These are phyloP conservation scores for Aurantiochytrium sp. DNA, from an alignment of 108 stramenopile genomes.

Conservation along the genomic window DNA sequence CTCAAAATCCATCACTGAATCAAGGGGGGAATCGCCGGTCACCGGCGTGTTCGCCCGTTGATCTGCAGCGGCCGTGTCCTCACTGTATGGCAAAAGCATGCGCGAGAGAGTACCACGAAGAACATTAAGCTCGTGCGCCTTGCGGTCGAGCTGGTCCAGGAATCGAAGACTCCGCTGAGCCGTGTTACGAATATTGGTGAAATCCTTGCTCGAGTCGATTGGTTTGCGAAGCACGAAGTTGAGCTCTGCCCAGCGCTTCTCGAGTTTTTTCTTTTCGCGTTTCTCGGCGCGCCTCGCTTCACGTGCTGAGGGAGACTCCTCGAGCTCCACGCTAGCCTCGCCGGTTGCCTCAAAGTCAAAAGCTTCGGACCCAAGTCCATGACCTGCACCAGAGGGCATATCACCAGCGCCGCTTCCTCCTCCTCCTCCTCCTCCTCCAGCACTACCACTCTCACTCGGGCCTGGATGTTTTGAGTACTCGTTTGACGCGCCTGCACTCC, in stretches of 20 bases:
- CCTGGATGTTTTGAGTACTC: not conserved
- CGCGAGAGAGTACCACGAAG: slow-evolving; percentile 32
- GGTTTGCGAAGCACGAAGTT: not conserved
- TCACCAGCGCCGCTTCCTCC: too few species aligned
- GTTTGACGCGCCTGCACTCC: not conserved
- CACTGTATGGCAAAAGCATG: slow-evolving; percentile 38
- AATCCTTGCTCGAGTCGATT: not conserved
- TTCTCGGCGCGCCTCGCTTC: slow-evolving; percentile 1
- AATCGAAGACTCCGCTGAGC: slow-evolving; percentile 24
- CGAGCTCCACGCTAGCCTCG: not conserved
- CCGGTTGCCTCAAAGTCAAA: not conserved
- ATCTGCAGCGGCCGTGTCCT: slow-evolving; percentile 28
- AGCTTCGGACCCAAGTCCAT: too few species aligned
- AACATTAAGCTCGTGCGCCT: slow-evolving; percentile 25
- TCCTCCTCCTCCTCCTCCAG: too few species aligned
- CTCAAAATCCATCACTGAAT: not conserved
- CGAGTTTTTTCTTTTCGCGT: not conserved
- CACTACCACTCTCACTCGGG: too few species aligned
- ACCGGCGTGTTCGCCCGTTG: slow-evolving; percentile 22
- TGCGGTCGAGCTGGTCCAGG: slow-evolving; percentile 5
- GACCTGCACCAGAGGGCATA: too few species aligned
- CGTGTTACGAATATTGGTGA: not conserved
- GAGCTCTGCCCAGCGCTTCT: not conserved
- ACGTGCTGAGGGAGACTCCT: not conserved
- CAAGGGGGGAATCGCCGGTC: not conserved